These are phyloP conservation scores for Petrea volubilis DNA, from an alignment of 257 asterid species.

Conservation along the genomic window DNA sequence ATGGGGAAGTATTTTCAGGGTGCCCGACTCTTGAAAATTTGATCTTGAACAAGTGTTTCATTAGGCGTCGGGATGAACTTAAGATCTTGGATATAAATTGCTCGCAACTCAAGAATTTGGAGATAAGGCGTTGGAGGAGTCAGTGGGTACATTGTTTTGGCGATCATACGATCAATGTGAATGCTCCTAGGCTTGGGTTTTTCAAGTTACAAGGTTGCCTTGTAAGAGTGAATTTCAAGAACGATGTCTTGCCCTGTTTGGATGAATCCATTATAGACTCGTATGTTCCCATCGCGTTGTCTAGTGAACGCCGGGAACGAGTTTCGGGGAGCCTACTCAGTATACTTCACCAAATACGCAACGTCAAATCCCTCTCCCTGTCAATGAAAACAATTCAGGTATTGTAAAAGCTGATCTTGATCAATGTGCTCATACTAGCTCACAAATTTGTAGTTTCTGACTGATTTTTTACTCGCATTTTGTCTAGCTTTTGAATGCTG, in stretches of 20 bases:
- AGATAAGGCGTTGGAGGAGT: slow-evolving; percentile 50
- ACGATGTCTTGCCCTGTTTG: slow-evolving; percentile 27
- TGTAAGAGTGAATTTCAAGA: slow-evolving; percentile 36
- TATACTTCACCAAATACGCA: slow-evolving; percentile 40
- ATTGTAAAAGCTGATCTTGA: slow-evolving; percentile 9
- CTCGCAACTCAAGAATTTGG: slow-evolving; percentile 38
- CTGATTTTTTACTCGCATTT: no score
- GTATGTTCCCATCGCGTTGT: slow-evolving; percentile 36
- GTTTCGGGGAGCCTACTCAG: slow-evolving; percentile 25
- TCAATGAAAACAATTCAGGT: slow-evolving; percentile 52
- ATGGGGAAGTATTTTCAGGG: slow-evolving; percentile 37
- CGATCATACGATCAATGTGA: slow-evolving; percentile 38
- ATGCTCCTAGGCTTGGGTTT: slow-evolving; percentile 43
- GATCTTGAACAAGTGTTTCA: slow-evolving; percentile 42
- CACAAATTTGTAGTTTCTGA: no score
- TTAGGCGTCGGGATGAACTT: slow-evolving; percentile 25
- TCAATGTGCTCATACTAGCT: no score
- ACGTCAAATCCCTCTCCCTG: slow-evolving; percentile 31
- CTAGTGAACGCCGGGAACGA: background rate
- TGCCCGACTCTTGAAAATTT: slow-evolving; percentile 46
- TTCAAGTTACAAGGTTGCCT: slow-evolving; percentile 44
- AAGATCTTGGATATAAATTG: slow-evolving; percentile 37
- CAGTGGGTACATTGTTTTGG: slow-evolving; percentile 44
- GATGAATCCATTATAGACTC: slow-evolving; percentile 37
- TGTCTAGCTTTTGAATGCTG: slow-evolving; percentile 35